Evolutionary conservation across 768 basidiomycete genomes (phyloP).

Genomic region (Russula abietina): DNA sequence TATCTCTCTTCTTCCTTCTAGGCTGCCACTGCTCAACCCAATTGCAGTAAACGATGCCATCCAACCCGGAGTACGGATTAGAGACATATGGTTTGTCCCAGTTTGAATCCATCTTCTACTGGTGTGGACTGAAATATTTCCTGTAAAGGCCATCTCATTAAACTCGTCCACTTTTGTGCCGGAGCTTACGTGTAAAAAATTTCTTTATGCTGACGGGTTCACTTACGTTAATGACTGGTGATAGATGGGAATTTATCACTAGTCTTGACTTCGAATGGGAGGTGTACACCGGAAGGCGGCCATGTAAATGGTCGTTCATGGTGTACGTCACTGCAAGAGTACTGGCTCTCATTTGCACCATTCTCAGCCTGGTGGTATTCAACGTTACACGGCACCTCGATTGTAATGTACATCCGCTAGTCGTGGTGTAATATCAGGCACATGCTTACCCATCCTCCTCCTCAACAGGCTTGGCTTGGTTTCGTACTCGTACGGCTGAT

Average conservation of each 20-base stretch:
- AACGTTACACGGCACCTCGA: constrained; percentile 10
- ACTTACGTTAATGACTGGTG: background rate
- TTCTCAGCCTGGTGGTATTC: constrained; percentile 17
- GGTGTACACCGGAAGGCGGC: constrained; percentile 20
- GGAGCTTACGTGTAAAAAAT: constrained; percentile 17
- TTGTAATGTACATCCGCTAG: constrained; percentile 5
- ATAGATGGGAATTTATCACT: constrained; percentile 20
- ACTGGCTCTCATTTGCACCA: constrained; percentile 4
- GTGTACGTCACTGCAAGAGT: constrained; percentile 10
- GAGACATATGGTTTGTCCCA: background rate
- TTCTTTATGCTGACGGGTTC: too few species aligned
- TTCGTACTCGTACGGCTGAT: constrained; percentile 10
- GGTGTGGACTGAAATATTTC: background rate
- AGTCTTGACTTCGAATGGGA: constrained; percentile 20
- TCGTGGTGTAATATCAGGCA: background rate
- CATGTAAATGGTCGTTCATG: constrained; percentile 22
- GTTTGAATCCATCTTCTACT: background rate
- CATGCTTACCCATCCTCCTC: background rate
- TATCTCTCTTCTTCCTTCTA: background rate
- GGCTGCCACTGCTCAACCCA: background rate
- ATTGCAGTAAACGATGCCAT: background rate
- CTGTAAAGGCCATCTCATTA: background rate
- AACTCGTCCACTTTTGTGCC: constrained; percentile 14
- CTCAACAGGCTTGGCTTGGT: constrained; percentile 14
- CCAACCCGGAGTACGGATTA: background rate